These are phyloP conservation scores for Zygosaccharomyces sapae DNA, from an alignment of 1,139 yeast species.

Conservation along the genomic window DNA sequence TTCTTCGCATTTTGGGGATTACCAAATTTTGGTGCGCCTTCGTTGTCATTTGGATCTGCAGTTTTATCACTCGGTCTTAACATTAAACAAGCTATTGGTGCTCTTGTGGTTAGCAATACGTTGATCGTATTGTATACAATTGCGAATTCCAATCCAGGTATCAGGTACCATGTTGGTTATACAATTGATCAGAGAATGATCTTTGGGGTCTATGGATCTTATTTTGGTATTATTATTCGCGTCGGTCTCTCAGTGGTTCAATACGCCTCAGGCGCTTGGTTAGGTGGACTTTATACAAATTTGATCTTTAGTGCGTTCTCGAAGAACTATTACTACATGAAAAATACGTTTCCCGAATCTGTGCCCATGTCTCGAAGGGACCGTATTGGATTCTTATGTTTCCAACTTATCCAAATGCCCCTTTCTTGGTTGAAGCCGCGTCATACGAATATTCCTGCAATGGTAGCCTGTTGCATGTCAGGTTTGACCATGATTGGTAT, in stretches of 20 bases:
- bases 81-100: constrained; percentile 38
- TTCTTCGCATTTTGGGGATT: constrained; percentile 36
- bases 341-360: constrained; percentile 37
- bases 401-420: constrained; percentile 31
- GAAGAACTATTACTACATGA: constrained; percentile 34
- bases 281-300: constrained; percentile 38
- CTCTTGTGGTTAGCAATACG: constrained; percentile 34
- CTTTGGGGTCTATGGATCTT: constrained; percentile 38
- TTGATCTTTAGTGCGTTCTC: constrained; percentile 36
- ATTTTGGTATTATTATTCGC: constrained; percentile 38
- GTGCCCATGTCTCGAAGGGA: constrained; percentile 38
- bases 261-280: constrained; percentile 38
- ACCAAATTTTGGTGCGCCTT: constrained; percentile 31
- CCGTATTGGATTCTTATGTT: constrained; percentile 35
- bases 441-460: constrained; percentile 31
- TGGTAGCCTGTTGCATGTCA: constrained; percentile 32
- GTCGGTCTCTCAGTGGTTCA: constrained; percentile 38
- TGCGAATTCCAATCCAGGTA: constrained; percentile 33
- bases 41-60: constrained; percentile 35
- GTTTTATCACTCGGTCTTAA: constrained; percentile 34
- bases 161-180: constrained; percentile 34
- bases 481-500: constrained; percentile 37
- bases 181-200: constrained; percentile 35
- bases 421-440: constrained; percentile 32
- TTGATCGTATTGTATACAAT: constrained; percentile 28